Conservation (phyloP, 2,329 filamentous ascomycete genomes). For the Dactylonectria estremocensis region DNA sequence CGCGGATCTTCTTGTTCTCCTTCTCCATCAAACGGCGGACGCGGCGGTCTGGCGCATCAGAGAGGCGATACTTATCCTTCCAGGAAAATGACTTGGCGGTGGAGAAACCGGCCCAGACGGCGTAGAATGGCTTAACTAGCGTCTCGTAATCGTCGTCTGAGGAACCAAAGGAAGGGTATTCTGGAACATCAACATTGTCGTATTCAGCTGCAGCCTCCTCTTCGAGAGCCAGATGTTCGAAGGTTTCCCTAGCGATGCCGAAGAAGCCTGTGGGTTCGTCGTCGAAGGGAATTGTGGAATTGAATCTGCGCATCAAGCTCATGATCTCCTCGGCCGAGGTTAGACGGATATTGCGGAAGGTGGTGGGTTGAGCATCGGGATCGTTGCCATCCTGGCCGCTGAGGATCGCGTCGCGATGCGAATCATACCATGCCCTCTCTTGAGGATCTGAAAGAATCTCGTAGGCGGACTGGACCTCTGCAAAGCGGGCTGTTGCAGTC, state of each 20-base stretch:
- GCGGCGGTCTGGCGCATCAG: slow-evolving; percentile 89
- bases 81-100: slow-evolving; percentile 91
- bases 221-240: slow-evolving; percentile 84
- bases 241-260: slow-evolving; percentile 81
- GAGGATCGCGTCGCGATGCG: slow-evolving; percentile 89
- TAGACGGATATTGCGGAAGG: slow-evolving; percentile 78
- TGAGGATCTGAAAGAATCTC: slow-evolving; percentile 97
- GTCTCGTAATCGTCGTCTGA: slow-evolving; percentile 83
- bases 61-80: slow-evolving; percentile 87
- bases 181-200: slow-evolving; percentile 71
- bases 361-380: slow-evolving; percentile 67
- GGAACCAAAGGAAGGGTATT: slow-evolving; percentile 88
- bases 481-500: slow-evolving; percentile 86
- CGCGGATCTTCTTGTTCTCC: slow-evolving; percentile 88
- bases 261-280: slow-evolving; percentile 89
- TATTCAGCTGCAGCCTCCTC: slow-evolving; percentile 83
- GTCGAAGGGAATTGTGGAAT: slow-evolving; percentile 82
- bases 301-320: slow-evolving; percentile 85
- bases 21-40: slow-evolving; percentile 92
- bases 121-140: slow-evolving; percentile 86
- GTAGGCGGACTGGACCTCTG: slow-evolving; percentile 93
- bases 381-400: slow-evolving; percentile 70
- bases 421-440: slow-evolving; percentile 98
- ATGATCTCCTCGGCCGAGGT: slow-evolving; percentile 87
- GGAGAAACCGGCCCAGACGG: slow-evolving; percentile 83